Percentiles rank a stretch among this genome's conserved stretches.
Conservation (phyloP, 768 basidiomycete species). For the Heimioporus sp. region DNA sequence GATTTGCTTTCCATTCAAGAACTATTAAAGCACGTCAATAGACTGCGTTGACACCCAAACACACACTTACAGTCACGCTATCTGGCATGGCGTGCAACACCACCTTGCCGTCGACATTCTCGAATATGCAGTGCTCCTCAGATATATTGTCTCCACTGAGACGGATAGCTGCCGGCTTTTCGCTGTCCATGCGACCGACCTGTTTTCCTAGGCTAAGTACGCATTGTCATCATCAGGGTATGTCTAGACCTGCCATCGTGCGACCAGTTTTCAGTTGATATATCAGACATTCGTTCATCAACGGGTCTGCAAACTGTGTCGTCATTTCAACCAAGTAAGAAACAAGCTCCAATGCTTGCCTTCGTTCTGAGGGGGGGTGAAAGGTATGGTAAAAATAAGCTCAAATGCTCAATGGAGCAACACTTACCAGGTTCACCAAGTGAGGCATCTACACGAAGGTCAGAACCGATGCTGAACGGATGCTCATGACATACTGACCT, state of each 20-base stretch:
- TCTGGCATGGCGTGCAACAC: conserved; percentile 75
- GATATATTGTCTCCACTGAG: conserved; percentile 90
- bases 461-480: conserved; percentile 9
- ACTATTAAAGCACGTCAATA: conserved; percentile 43
- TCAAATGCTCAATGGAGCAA: conserved; percentile 7
- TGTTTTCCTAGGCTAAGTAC: conserved; percentile 30
- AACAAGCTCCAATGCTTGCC: conserved; percentile 38
- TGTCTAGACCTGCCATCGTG: conserved; percentile 55
- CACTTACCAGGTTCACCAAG: conserved; percentile 84
- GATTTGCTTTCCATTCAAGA: conserved; percentile 92
- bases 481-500: conserved; percentile 40
- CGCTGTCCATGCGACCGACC: conserved; percentile 87
- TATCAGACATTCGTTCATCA: conserved; percentile 94
- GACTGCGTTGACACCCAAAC: not conserved
- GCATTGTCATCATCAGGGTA: conserved; percentile 1
- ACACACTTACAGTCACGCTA: conserved; percentile 70
- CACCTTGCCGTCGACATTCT: conserved; percentile 83
- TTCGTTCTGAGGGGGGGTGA: conserved; percentile 54
- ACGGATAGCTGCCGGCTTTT: conserved; percentile 81
- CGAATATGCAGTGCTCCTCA: conserved; percentile 91
- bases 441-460: conserved; percentile 72
- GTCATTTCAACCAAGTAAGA: conserved; percentile 4
- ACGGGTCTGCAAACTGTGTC: conserved; percentile 59
- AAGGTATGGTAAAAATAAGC: conserved; percentile 12
- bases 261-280: conserved; percentile 88